Evolutionary conservation across 208 protist genomes (phyloP), one percentile per base, ranked within the genome.

Genomic region (Crithidia brevicula): DNA sequence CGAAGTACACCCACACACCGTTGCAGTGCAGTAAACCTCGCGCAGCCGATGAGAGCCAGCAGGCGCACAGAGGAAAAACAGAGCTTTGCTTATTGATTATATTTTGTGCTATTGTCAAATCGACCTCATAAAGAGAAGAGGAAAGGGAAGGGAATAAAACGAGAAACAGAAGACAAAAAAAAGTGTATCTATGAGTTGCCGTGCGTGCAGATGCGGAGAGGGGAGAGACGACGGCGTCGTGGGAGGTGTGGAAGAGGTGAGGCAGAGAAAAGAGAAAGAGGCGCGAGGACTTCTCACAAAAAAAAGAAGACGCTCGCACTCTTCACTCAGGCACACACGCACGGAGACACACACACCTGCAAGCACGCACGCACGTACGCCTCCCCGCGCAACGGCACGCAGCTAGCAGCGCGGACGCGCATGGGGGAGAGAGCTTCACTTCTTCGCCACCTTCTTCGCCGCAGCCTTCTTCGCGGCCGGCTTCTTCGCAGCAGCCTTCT

Each of bases 401-500:
- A 40, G 36, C 36, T 16, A 7, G 36, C 36, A 40, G 36, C 36
- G 15, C 36, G 36, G 23, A 38, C 56, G 25, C 50, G n/a, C 30
- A 57, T 1, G 16, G 36, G 10, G 18, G 25, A 60, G 0, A 61
- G 3, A 58, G 33, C 30, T 40, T 60, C 38, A 69, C 52, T 69
- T 58, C 63, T 69, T 69, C 50, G 42, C 46, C 4, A 30, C 18
- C 33, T 42, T 42, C 33, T 57, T 57, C 52, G 54, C 54, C 20
- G 36, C 34, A 40, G 36, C 42, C 65, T 61, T 71, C 65, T 71
- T 67, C 36, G 65, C 53, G 11, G 42, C 36, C 36, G 8, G 16
- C 65, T 71, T 71, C 51, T 57, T 57, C 25, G 45, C 54, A 1
- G 43, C 66, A n/a, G n/a, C n/a, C 63, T 79, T 72, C 53, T 74